phyloP scores from a whole-genome alignment of 2,329 filamentous ascomycete species.

The Microcyclospora pomicola region DNA sequence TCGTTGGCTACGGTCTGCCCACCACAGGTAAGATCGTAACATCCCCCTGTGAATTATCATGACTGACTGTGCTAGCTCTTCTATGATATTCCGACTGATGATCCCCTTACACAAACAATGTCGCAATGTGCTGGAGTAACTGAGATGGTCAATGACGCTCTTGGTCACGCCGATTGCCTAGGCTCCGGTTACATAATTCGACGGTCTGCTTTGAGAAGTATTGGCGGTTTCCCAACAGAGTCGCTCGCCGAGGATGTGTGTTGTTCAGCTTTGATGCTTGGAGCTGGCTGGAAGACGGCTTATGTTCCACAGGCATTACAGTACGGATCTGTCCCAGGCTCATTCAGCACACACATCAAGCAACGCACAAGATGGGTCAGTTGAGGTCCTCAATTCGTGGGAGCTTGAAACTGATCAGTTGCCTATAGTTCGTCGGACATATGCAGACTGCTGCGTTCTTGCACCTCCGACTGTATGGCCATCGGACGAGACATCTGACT shows the following conservation, averaged over 20 bases:
- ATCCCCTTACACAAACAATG: conserved; percentile 45
- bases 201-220: conserved; percentile 45
- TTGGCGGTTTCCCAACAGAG: conserved; percentile 48
- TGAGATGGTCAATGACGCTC: conserved; percentile 33
- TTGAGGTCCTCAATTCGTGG: conserved; percentile 33
- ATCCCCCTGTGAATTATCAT: conserved; percentile 45
- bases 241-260: conserved; percentile 48
- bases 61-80: background rate
- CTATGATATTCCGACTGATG: conserved; percentile 22
- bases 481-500: conserved; percentile 10
- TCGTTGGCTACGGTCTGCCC: conserved; percentile 31
- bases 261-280: conserved; percentile 45
- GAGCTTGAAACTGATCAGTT: conserved; percentile 43
- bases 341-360: conserved; percentile 42
- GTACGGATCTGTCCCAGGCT: conserved; percentile 46
- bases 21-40: conserved; percentile 42
- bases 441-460: too few relatives aligned
- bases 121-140: conserved; percentile 45
- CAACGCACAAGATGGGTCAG: conserved; percentile 42
- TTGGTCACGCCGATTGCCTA: conserved; percentile 48
- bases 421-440: conserved; percentile 32
- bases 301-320: conserved; percentile 47
- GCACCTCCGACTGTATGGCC: too few relatives aligned
- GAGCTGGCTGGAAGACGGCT: conserved; percentile 48
- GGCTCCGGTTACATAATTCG: conserved; percentile 49